Evolutionary conservation across 177 flowering plant genomes (phyloP), one percentile per base, ranked within the genome.

Genomic region (Telopea speciosissima): DNA sequence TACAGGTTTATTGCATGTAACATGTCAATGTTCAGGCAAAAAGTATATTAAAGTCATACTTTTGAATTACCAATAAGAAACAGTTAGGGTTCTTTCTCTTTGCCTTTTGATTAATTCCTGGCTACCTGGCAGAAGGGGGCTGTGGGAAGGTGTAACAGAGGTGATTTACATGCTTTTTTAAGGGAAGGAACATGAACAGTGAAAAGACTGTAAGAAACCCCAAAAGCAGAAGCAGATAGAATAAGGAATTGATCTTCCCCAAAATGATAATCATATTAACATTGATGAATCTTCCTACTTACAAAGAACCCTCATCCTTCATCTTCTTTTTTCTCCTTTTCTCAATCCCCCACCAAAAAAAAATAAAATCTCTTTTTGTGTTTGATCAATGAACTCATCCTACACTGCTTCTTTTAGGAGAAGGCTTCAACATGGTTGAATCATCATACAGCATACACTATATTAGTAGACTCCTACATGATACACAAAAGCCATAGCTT

Each of bases 191-290:
- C 33, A 60, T 33, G 26, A 56, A 59, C 42, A 58, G n/a, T 65
- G 25, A 66, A 44, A 66, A 21, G 24, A 44, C 56, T 24, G 22
- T 13, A 44, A 2, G 52, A 49, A 70, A 33, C 40, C 61, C 40
- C n/a, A 25, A 64, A 45, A 2, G 3, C 17, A 33, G 40, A 63
- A 26, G 24, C 24, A 25, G 28, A 25, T 62, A 24, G 31, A 45
- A 45, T 7, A 63, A 24, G 45, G 19, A 45, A 1, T 11, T 24
- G 61, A 70, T 44, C 21, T 12, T 45, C 63, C 5, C 19, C 26
- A 8, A 44, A 68, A 68, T 22, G 23, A 68, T 36, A 62, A 67
- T 44, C 10, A 58, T 59, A 22, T 22, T 67, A 22, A 68, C 36
- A 60, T 49, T 13, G 24, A 19, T 23, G n/a, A 2, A 36, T 25